Conservation (phyloP, 768 basidiomycete species). For the Trametes meyenii region DNA sequence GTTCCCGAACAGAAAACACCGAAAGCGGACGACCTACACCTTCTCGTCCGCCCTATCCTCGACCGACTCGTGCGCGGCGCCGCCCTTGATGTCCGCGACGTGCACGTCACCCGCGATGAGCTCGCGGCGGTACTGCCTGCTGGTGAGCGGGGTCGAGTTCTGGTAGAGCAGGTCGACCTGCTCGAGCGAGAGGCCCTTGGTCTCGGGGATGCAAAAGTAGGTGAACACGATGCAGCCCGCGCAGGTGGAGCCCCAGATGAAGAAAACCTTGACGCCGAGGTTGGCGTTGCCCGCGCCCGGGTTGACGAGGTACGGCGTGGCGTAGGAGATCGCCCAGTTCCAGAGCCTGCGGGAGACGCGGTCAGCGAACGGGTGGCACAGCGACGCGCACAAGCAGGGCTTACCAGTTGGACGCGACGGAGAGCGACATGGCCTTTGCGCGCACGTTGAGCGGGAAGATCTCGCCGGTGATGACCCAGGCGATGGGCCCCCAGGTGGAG, state of each 20-base stretch:
- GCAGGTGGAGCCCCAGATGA: constrained; percentile 79
- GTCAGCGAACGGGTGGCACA: not conserved
- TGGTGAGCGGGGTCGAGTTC: constrained; percentile 59
- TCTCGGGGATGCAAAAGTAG: constrained; percentile 82
- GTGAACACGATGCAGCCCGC: constrained; percentile 72
- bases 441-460: constrained; percentile 81
- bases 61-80: constrained; percentile 9
- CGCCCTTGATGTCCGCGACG: constrained; percentile 23
- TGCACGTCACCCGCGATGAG: constrained; percentile 34
- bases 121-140: constrained; percentile 38
- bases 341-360: constrained; percentile 38
- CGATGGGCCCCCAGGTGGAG: constrained; percentile 69
- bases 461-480: constrained; percentile 66
- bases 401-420: constrained; percentile 65
- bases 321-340: constrained; percentile 71
- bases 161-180: constrained; percentile 82
- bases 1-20: not conserved
- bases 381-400: not conserved
- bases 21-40: constrained; percentile 28
- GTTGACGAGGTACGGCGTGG: constrained; percentile 55
- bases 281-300: constrained; percentile 49
- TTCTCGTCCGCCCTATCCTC: constrained; percentile 19
- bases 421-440: constrained; percentile 76
- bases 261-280: constrained; percentile 79
- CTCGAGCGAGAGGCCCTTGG: constrained; percentile 83